Conservation (phyloP, 2,329 filamentous ascomycete species). For the Helminthosporium solani region DNA sequence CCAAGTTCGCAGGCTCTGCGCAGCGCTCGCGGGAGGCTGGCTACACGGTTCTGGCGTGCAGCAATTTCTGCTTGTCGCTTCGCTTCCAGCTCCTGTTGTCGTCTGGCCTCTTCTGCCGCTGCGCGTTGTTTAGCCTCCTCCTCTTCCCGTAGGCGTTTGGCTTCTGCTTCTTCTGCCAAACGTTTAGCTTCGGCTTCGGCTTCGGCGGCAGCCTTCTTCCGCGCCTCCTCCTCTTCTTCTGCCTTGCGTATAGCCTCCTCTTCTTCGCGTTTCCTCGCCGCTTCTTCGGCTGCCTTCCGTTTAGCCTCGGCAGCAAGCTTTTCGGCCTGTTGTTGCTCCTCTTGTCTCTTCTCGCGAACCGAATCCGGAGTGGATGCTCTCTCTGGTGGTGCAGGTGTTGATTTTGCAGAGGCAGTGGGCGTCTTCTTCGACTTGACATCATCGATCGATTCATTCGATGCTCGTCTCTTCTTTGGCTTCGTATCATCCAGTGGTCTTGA, state of each 20-base stretch:
- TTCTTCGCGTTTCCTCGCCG: constrained; percentile 27
- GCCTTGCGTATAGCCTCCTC: constrained; percentile 29
- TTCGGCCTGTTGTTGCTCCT: constrained; percentile 25
- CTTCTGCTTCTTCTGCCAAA: constrained; percentile 32
- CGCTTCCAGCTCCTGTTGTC: constrained; percentile 32
- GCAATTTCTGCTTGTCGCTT: constrained; percentile 29
- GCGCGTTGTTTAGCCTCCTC: constrained; percentile 35
- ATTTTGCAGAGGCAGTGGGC: constrained; percentile 36
- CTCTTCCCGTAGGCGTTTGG: constrained; percentile 31
- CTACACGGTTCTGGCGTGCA: constrained; percentile 37
- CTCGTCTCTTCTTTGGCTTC: constrained; percentile 33
- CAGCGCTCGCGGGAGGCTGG: constrained; percentile 40
- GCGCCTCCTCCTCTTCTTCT: constrained; percentile 30
- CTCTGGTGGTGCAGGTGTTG: constrained; percentile 38
- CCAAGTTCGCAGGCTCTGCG: constrained; percentile 41
- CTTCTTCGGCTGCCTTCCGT: constrained; percentile 26
- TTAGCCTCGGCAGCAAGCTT: constrained; percentile 29
- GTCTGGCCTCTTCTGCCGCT: constrained; percentile 33
- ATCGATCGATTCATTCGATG: constrained; percentile 35
- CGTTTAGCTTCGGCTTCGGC: constrained; percentile 32
- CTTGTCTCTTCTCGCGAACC: constrained; percentile 37
- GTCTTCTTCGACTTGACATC: constrained; percentile 34
- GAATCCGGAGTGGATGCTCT: constrained; percentile 35
- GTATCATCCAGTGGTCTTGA: constrained; percentile 32
- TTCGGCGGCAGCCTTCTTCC: constrained; percentile 31